Evolutionary conservation across 1,284 basidiomycete genomes (phyloP), one percentile per base, ranked within the genome.

Genomic region (Trametes pubescens): DNA sequence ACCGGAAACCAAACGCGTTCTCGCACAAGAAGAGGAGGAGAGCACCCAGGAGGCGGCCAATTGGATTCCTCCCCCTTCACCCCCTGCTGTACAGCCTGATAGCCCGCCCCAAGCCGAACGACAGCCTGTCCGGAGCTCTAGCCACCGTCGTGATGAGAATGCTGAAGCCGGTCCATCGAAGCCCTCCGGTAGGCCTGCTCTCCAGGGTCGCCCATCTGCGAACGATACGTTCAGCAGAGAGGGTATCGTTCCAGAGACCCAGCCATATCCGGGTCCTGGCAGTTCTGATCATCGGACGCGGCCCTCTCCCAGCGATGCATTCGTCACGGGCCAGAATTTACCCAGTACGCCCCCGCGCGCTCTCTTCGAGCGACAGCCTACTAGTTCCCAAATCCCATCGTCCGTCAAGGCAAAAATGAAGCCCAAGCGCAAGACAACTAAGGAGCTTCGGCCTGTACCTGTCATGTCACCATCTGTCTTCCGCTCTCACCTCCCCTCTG

Each of bases 201-300:
- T 58, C 4, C 62, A 63, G 34, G 44, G 57, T 6, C 64, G 59
- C 3, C 54, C 66, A 16, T 59, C 48, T 14, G 61, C 55, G 24
- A 59, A 69, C n/a, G 67, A 69, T 40, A 67, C 67, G 1, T 69
- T 68, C 59, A 71, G 70, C 34, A 59, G 65, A 32, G 65, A 68
- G 4, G 68, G 65, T 9, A 65, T 71, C 16, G 68, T 71, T 2
- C 70, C 70, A 7, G 66, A 65, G 40, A 71, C 68, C 4, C 68
- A 71, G 43, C 24, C 63, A 1, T 22, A 35, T 5, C 11, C 24
- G 2, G 43, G 22, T 26, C 22, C 52, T 13, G 43, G 43, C 10
- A 26, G 29, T 34, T 34, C 52, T 14, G 51, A 57, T n/a, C 38
- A 37, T 5, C 57, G 24, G 11, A n/a, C 32, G n/a, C 54, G 53